Evolutionary conservation across 306 rosid species (phyloP).

Genomic region (Neltuma alba): DNA sequence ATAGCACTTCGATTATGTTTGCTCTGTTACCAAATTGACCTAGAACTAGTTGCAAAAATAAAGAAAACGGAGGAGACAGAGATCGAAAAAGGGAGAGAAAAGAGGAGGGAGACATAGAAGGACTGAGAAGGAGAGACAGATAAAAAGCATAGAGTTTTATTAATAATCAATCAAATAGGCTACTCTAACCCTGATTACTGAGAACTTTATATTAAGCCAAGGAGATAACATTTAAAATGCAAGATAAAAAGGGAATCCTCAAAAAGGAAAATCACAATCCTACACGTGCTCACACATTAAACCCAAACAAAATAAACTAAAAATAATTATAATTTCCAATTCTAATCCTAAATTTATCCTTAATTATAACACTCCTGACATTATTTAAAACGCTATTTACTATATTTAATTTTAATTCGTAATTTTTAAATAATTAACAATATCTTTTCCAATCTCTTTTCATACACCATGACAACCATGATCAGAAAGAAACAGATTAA

Average conservation of each 20-base stretch:
- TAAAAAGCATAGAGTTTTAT: neutral
- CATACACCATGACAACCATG: slow-evolving; percentile 1
- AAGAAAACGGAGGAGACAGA: neutral
- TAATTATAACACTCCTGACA: neutral
- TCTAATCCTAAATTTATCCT: neutral
- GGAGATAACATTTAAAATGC: neutral
- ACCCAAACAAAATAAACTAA: neutral
- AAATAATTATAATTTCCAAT: neutral
- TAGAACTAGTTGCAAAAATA: neutral
- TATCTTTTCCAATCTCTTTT: neutral
- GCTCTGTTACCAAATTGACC: neutral
- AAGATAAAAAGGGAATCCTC: neutral
- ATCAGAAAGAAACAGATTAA: slow-evolving; percentile 1
- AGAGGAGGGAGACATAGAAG: neutral
- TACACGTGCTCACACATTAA: neutral
- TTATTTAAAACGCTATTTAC: neutral
- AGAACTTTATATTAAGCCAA: neutral
- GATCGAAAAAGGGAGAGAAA: neutral
- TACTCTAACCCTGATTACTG: neutral
- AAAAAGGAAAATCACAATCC: neutral
- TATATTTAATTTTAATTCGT: neutral
- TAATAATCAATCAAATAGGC: neutral
- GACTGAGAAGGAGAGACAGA: neutral
- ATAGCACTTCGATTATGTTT: neutral
- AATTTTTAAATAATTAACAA: neutral